These are phyloP conservation scores for Alternaria sp. DNA, from an alignment of 2,329 filamentous ascomycete species.

Conservation along the genomic window DNA sequence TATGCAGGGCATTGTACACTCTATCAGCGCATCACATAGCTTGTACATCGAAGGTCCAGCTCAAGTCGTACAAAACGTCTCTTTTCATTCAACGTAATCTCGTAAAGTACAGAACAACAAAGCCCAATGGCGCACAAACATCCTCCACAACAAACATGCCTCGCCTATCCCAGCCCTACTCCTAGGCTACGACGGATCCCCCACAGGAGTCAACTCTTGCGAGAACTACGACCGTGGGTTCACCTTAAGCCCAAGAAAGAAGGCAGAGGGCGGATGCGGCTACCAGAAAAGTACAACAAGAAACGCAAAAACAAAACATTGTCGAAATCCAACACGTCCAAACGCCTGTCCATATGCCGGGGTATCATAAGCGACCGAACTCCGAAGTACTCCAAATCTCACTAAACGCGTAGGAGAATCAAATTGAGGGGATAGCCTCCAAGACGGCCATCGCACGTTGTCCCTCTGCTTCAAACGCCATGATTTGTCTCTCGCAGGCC, in stretches of 20 bases:
- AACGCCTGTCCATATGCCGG: conserved; percentile 17
- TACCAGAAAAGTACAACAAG: neutral
- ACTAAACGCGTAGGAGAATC: conserved; percentile 10
- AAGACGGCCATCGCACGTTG: conserved; percentile 78
- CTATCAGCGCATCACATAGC: neutral
- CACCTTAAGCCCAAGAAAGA: conserved; percentile 30
- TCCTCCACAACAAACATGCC: conserved; percentile 3
- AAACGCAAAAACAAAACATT: neutral
- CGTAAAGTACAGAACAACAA: conserved; percentile 8
- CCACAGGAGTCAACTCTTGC: conserved; percentile 31
- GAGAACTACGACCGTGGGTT: conserved; percentile 28
- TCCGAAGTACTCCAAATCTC: conserved; percentile 18
- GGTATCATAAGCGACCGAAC: conserved; percentile 37
- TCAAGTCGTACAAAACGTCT: neutral
- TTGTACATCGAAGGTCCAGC: neutral
- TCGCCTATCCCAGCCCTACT: conserved; percentile 16
- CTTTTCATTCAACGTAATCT: conserved; percentile 9
- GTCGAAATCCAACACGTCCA: conserved; percentile 15
- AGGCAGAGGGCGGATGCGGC: conserved; percentile 10
- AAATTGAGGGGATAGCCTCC: conserved; percentile 60
- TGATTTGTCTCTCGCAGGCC: conserved; percentile 86
- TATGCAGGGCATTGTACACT: neutral
- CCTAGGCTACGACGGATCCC: conserved; percentile 28
- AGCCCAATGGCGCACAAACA: neutral
- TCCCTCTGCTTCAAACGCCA: conserved; percentile 84